A percentile compares a stretch with the other conserved stretches of the same genome.
Conservation (phyloP, 2,329 filamentous ascomycete species). For the Botrytis medusae region DNA sequence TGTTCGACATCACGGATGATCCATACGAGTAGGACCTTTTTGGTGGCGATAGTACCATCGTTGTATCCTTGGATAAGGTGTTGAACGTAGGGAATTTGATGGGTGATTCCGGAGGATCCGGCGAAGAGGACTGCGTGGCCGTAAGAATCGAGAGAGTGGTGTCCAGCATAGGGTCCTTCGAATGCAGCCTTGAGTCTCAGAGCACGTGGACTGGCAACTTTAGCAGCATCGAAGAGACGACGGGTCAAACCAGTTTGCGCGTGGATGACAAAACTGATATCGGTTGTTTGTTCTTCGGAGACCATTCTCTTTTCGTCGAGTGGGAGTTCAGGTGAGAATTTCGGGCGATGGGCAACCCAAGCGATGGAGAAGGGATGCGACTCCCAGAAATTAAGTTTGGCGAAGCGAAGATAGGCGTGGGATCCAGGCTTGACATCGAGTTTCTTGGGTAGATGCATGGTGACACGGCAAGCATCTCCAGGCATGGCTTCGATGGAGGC, state of each 20-base stretch:
- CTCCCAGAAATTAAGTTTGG: conserved; percentile 65
- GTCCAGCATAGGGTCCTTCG: conserved; percentile 85
- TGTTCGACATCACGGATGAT: conserved; percentile 86
- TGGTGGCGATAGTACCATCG: conserved; percentile 72
- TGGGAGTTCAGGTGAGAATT: conserved; percentile 37
- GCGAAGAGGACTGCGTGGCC: conserved; percentile 89
- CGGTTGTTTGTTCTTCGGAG: conserved; percentile 35
- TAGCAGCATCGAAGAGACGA: conserved; percentile 71
- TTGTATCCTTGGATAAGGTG: conserved; percentile 71
- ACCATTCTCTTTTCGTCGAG: conserved; percentile 42
- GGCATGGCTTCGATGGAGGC: conserved; percentile 68
- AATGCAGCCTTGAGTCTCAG: conserved; percentile 58
- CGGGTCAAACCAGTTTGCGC: conserved; percentile 87
- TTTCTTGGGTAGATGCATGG: conserved; percentile 66
- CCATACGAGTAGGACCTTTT: conserved; percentile 84
- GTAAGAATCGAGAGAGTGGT: conserved; percentile 86
- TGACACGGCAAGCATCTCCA: conserved; percentile 69
- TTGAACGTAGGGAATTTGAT: conserved; percentile 85
- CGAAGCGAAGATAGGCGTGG: conserved; percentile 73
- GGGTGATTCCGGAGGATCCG: conserved; percentile 91
- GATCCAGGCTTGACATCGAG: conserved; percentile 67
- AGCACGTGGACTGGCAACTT: conserved; percentile 36
- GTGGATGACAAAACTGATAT: conserved; percentile 80
- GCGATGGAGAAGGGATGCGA: conserved; percentile 78
- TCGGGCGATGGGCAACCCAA: conserved; percentile 62